Evolutionary conservation across 192 early-diverging fungal genomes (phyloP), one percentile per base, ranked within the genome.

Genomic region (Podila clonocystis): DNA sequence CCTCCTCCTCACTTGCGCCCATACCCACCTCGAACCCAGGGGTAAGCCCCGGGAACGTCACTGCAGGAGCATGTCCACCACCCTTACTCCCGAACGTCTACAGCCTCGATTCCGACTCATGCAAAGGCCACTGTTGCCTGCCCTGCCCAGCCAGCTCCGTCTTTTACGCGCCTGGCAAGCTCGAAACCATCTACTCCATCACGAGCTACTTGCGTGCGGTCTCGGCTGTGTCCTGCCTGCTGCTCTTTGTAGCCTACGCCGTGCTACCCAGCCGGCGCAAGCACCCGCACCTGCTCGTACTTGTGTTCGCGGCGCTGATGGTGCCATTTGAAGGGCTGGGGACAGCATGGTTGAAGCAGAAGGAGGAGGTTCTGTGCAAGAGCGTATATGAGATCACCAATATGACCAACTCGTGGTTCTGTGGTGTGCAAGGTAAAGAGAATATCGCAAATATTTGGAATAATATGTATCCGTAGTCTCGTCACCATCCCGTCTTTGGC

Each of bases 391-490:
- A 78, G 59, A 60, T 62, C 36, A 26, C 75, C 0, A 62, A 19
- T 9, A 78, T 78, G 75, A 11, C 68, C 34, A 78, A 71, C 34
- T 78, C 75, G 0, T 71, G 75, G 75, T 50, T 78, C n/a, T 78
- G 75, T 45, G 75, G 68, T 8, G n/a, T 78, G 2, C 75, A 78
- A 78, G 75, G 75, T 78, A 67, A 63, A 34, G 36, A 45, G 22
- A 38, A 63, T 9, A 33, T 15, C n/a, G 58, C 22, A 3, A 24
- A 24, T 30, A 11, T 15, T 24, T 3, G 12, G 26, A 8, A 30
- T 34, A 30, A 29, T 29, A 19, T 19, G 30, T 29, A 24, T 36
- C 15, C 17, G 58, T n/a, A n/a, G n/a, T n/a, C n/a, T n/a, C n/a
- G n/a, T n/a, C n/a, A n/a, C n/a, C n/a, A n/a, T n/a, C n/a, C n/a